Conservation (phyloP, 345 rosid genomes). For the Hirschfeldia incana region DNA sequence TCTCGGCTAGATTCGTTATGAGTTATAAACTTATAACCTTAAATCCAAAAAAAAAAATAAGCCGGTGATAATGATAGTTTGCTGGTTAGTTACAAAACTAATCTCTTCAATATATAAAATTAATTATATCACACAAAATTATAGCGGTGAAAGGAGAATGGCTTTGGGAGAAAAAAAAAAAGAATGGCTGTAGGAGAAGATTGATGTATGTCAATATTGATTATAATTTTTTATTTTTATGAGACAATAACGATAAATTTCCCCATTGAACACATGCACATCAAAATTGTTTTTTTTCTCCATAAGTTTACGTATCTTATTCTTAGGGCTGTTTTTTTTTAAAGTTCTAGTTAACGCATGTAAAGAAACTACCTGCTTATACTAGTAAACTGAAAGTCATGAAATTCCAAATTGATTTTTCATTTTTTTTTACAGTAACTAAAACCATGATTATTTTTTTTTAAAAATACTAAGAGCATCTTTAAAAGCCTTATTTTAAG, state of each 20-base stretch:
- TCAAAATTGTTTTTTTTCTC: neutral
- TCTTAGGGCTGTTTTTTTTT: neutral
- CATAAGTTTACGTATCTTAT: neutral
- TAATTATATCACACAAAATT: neutral
- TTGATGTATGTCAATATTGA: neutral
- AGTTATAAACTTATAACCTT: neutral
- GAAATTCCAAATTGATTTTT: too few relatives aligned
- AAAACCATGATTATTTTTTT: neutral
- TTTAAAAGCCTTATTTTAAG: too few relatives aligned
- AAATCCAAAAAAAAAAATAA: conserved; percentile 8
- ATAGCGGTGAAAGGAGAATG: neutral
- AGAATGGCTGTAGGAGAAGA: neutral
- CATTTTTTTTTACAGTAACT: neutral
- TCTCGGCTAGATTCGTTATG: neutral
- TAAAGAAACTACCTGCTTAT: neutral
- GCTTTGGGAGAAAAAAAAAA: neutral
- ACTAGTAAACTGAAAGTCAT: too few relatives aligned
- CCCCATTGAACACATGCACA: neutral
- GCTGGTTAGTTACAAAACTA: neutral
- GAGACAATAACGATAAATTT: neutral
- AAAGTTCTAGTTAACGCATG: neutral
- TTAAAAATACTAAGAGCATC: neutral
- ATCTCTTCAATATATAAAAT: neutral
- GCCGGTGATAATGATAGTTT: conserved; percentile 28
- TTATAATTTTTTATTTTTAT: neutral